Base-by-base conservation (phyloP, 1,284 basidiomycete genomes). In the Microbotryum lychnidis-dioicae region DNA sequence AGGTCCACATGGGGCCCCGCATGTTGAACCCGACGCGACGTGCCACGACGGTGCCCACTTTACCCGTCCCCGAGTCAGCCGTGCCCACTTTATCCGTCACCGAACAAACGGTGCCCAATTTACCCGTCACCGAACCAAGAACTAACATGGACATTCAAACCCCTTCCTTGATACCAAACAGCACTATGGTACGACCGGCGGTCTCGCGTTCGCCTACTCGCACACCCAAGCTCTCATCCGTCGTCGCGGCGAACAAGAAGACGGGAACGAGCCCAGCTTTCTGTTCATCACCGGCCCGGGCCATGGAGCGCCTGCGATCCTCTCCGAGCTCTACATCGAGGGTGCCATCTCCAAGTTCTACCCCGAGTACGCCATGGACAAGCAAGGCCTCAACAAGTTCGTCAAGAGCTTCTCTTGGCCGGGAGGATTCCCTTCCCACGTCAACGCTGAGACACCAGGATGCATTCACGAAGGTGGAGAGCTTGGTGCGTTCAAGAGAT, bases 391-490 rank as follows among this genome's bases (percentile, higher is more conserved):
- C 37, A 77, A 84, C 57, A 82, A 80, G 60, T 83, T 89, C 62
- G 80, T 87, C 66, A 77, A 81, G 49, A 73, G 74, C 4, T 80
- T 80, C 74, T 76, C 75, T 20, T 77, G 75, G 70, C 78, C 78
- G 0, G 76, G 76, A 44, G 79, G 79, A 14, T 78, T 79, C 72
- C 77, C 78, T 8, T 77, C 76, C 37, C 79, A 80, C 68, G 77
- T 78, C 57, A 77, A 77, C 56, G 85, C 87, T 0, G 82, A 87
- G 74, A 89, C 87, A 0, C 89, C 89, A 23, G 90, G 91, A 8
- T 80, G 83, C 4, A 91, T 93, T 66, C 91, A 93, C 70, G 91
- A 94, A 76, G 91, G 91, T 60, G 80, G 90, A 45, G 90, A 92
- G 74, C 81, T 91, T n/a, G 89, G 37, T 42, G 37, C 14, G 37